Evolutionary conservation across 1,284 basidiomycete genomes (phyloP).

Genomic region (Ustilago esculenta): DNA sequence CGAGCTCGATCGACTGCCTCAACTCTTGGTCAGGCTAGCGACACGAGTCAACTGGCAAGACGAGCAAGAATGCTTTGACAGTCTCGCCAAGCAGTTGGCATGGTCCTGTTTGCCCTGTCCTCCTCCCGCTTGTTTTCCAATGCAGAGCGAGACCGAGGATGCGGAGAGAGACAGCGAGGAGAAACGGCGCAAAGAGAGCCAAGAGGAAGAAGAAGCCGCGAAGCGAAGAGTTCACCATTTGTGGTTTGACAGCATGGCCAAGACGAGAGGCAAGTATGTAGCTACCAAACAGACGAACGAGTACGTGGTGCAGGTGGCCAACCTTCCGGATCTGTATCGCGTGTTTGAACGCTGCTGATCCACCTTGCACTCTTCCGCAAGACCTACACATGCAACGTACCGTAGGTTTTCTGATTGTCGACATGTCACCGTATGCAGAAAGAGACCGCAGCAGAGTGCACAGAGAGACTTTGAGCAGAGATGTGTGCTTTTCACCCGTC

Average conservation of each 20-base stretch:
- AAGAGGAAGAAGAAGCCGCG: constrained; percentile 13
- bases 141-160: neutral
- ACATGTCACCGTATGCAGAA: too few species aligned
- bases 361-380: too few species aligned
- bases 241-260: constrained; percentile 59
- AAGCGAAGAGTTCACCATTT: constrained; percentile 35
- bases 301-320: constrained; percentile 57
- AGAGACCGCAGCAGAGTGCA: too few species aligned
- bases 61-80: constrained; percentile 85
- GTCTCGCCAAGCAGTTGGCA: constrained; percentile 84
- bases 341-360: constrained; percentile 66
- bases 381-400: too few species aligned
- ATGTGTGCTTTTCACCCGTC: too few species aligned
- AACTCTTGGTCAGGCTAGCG: constrained; percentile 61
- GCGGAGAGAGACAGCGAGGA: neutral
- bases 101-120: constrained; percentile 68
- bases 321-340: constrained; percentile 62
- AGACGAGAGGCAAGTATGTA: constrained; percentile 28
- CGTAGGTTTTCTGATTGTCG: too few species aligned
- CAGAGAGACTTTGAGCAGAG: too few species aligned
- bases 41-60: constrained; percentile 84
- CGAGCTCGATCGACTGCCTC: constrained; percentile 72
- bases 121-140: constrained; percentile 19
- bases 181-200: constrained; percentile 3
- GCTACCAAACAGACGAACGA: constrained; percentile 32